Evolutionary conservation across 768 basidiomycete species (phyloP).

Genomic region (Termitomyces sp.): DNA sequence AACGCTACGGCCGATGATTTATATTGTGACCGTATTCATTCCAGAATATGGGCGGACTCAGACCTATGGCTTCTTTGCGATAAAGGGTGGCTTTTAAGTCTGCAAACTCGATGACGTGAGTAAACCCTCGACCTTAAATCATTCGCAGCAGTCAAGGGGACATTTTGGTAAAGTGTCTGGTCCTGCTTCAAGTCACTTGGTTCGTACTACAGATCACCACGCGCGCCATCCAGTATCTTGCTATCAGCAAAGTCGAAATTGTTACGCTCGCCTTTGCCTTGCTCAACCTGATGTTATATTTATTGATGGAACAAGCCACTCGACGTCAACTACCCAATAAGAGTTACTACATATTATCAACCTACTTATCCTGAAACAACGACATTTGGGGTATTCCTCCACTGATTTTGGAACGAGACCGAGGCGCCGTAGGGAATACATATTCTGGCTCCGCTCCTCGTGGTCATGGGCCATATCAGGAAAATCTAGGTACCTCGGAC

Average conservation of each 20-base stretch:
- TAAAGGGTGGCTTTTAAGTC: constrained; percentile 21
- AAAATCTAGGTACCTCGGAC: not conserved
- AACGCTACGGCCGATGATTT: too few relatives aligned
- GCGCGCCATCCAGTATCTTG: constrained; percentile 15
- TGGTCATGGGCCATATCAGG: not conserved
- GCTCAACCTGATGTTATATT: constrained; percentile 23
- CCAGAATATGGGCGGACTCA: constrained; percentile 14
- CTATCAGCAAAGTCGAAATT: constrained; percentile 24
- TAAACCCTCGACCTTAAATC: not conserved
- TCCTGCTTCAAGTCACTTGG: constrained; percentile 24
- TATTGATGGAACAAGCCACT: constrained; percentile 32
- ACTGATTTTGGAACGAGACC: not conserved
- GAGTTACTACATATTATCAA: not conserved
- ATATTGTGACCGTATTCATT: not conserved
- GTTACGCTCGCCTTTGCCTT: constrained; percentile 22
- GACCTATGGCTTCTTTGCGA: constrained; percentile 21
- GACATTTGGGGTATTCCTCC: not conserved
- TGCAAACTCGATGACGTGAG: not conserved
- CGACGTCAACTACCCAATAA: constrained; percentile 16
- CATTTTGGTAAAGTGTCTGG: constrained; percentile 16
- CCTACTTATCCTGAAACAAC: not conserved
- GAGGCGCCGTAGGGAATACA: too few relatives aligned
- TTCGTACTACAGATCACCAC: constrained; percentile 23
- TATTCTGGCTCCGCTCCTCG: not conserved
- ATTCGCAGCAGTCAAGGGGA: constrained; percentile 22